These are phyloP conservation scores for Saccharomycopsis phalli DNA, from an alignment of 1,139 yeast genomes.

Conservation along the genomic window DNA sequence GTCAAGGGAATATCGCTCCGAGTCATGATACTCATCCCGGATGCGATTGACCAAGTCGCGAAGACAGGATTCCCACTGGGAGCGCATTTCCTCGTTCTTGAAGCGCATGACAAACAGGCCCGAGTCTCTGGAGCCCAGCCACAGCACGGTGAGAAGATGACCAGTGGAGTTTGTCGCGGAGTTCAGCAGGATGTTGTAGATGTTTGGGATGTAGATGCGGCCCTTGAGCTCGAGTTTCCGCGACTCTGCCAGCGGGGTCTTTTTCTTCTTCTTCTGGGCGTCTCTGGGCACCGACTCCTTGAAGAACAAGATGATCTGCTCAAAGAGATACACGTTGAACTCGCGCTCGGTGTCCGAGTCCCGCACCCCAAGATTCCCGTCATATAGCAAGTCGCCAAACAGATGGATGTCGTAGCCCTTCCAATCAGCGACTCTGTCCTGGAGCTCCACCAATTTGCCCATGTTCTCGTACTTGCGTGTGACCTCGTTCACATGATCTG, in stretches of 20 bases:
- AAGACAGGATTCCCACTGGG: conserved; percentile 62
- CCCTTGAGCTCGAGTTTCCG: conserved; percentile 48
- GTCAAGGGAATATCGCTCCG: no score
- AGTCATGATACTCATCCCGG: conserved; percentile 30
- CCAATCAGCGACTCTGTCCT: conserved; percentile 81
- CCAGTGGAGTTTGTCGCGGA: conserved; percentile 18
- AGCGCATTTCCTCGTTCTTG: conserved; percentile 59
- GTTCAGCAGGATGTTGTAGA: conserved; percentile 43
- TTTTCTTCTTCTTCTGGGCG: conserved; percentile 28
- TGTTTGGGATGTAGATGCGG: conserved; percentile 59
- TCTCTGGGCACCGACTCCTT: conserved; percentile 35
- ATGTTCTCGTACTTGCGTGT: conserved; percentile 88
- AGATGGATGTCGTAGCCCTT: conserved; percentile 78
- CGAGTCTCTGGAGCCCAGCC: conserved; percentile 72
- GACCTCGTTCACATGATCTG: conserved; percentile 87
- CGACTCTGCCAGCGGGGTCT: conserved; percentile 19
- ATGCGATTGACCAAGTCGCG: conserved; percentile 30
- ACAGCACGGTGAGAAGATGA: conserved; percentile 57
- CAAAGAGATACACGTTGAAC: conserved; percentile 83
- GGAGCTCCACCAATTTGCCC: conserved; percentile 57
- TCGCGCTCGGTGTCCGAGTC: conserved; percentile 79
- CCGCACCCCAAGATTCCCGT: conserved; percentile 68
- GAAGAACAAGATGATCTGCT: conserved; percentile 76
- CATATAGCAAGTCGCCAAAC: conserved; percentile 78
- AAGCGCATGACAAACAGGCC: conserved; percentile 66